Evolutionary conservation across 163 green algal genomes (phyloP).

Genomic region (Prototheca wickerhamii): DNA sequence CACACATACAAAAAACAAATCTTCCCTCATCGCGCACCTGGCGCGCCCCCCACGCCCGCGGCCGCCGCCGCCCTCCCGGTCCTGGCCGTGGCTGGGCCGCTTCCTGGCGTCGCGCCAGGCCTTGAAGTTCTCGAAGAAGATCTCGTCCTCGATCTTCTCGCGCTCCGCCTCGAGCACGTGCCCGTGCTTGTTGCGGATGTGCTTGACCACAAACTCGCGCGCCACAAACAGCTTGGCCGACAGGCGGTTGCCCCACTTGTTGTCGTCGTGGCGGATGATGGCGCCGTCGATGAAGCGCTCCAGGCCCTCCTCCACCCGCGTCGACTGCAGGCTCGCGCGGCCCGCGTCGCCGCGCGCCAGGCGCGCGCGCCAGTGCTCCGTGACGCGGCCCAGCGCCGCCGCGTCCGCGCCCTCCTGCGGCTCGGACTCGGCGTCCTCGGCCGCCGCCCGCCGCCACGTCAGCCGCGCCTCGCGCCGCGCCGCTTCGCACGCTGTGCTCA

Average conservation of each 20-base stretch:
- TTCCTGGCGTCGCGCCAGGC: constrained; percentile 5
- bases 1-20: too few species aligned
- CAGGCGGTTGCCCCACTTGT: constrained; percentile 86
- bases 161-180: constrained; percentile 59
- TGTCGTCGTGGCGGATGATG: constrained; percentile 69
- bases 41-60: not conserved
- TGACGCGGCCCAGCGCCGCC: not conserved
- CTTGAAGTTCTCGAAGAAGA: constrained; percentile 56
- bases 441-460: constrained; percentile 33
- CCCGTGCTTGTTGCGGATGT: constrained; percentile 84
- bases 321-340: not conserved
- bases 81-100: not conserved
- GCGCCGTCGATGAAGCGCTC: constrained; percentile 74
- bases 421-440: not conserved
- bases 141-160: constrained; percentile 38
- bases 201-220: constrained; percentile 90
- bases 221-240: constrained; percentile 89
- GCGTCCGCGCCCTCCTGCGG: not conserved
- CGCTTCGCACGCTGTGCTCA: constrained; percentile 11
- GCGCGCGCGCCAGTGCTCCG: not conserved
- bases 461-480: constrained; percentile 11
- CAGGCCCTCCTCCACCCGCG: constrained; percentile 63
- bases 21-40: too few species aligned
- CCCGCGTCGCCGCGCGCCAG: not conserved
- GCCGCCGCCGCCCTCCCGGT: not conserved